Base-by-base conservation (phyloP, 164 flowering plant species). In the Pachysandra terminalis region DNA sequence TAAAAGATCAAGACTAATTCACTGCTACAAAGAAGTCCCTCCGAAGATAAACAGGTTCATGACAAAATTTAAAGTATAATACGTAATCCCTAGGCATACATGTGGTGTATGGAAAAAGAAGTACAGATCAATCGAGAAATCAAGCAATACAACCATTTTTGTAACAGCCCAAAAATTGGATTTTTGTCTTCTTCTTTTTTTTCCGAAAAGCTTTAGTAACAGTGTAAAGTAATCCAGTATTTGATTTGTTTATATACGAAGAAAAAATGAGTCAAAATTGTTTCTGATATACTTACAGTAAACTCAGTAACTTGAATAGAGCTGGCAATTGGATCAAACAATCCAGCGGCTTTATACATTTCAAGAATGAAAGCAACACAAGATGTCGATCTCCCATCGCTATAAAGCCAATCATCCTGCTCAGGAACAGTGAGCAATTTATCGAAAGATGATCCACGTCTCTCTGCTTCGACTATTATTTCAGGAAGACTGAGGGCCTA, bases 271-370 rank as follows among this genome's bases (percentile, higher is more conserved):
- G 14, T 8, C n/a, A 6, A 5, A 53, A 59, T 19, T n/a, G 58
- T 13, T 53, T 37, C 35, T 21, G 37, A 37, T 61, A 63, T 37
- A 79, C 93, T 86, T 62, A 95, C 99, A 65, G 98, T 96, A 75
- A 96, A 96, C 67, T 96, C 98, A 9, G 98, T 92, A 68, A 86
- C 98, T 76, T 93, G 93, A 70, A 93, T 79, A 59, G 93, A 85
- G 74, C 75, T 78, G 54, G 90, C 75, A 73, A 87, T 73, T 15
- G 84, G 80, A 77, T 73, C 91, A 73, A 96, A 96, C 15, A 96
- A 73, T 72, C 99, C 99, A 41, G 98, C 99, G 72, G 74, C 84
- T 81, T 96, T 96, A 73, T 96, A 96, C 87, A 96, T 82, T 73
- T 87, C 91, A 45, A 96, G 96, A 69, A 93, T 72, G 70, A 88